Percentiles rank a stretch among this genome's conserved stretches.
Evolutionary conservation across 163 green algal genomes (phyloP).

Genomic region (Scenedesmus sp.): DNA sequence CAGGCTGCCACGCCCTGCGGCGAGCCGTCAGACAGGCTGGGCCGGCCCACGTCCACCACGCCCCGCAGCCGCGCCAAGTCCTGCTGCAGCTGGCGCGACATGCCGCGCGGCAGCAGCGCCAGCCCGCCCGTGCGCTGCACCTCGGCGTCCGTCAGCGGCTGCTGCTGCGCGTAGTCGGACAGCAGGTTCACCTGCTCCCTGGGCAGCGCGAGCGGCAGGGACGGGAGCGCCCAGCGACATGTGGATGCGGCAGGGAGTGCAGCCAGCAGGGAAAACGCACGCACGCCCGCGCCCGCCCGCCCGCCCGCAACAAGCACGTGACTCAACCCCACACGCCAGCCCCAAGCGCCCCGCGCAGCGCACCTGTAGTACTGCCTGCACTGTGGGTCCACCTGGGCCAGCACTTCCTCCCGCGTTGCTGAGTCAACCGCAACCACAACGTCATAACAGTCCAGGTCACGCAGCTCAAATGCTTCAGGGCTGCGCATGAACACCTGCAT

Average conservation of each 20-base stretch:
- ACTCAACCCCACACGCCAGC: too few relatives aligned
- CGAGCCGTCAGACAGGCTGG: constrained; percentile 23
- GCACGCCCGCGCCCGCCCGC: too few relatives aligned
- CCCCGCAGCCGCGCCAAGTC: constrained; percentile 26
- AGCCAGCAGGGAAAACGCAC: too few relatives aligned
- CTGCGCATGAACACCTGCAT: constrained; percentile 53
- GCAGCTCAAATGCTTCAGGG: constrained; percentile 60
- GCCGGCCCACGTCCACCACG: constrained; percentile 30
- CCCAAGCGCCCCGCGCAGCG: background rate
- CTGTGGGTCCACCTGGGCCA: constrained; percentile 21
- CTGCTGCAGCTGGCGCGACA: constrained; percentile 20
- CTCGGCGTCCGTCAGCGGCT: constrained; percentile 37
- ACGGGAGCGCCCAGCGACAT: background rate
- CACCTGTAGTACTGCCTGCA: constrained; percentile 45
- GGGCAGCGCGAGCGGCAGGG: background rate
- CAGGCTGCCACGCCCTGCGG: background rate
- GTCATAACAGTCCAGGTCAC: constrained; percentile 61
- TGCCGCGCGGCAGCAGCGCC: constrained; percentile 44
- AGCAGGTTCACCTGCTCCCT: constrained; percentile 39
- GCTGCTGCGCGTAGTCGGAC: constrained; percentile 42
- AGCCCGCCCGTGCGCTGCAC: constrained; percentile 40
- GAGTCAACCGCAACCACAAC: constrained; percentile 47
- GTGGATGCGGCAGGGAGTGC: too few relatives aligned
- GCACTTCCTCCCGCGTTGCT: constrained; percentile 16
- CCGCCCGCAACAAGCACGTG: too few relatives aligned